Evolutionary conservation across 1,139 yeast species (phyloP), one percentile per base, ranked within the genome.

Genomic region (Taphrina pruni): DNA sequence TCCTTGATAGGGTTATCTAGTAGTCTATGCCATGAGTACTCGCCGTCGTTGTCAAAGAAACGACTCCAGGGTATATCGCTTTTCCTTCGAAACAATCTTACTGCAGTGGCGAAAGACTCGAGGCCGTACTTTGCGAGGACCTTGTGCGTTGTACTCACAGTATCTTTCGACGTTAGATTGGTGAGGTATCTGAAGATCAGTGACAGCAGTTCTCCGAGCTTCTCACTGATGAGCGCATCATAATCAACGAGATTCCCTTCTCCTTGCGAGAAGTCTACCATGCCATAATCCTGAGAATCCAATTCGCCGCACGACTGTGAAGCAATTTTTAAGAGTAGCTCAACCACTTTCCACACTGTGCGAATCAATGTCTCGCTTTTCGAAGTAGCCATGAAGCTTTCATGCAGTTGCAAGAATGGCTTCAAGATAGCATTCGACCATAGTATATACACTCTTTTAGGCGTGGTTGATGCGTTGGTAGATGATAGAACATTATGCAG

Each of bases 201-300:
- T 41, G 52, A 21, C 32, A 20, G 20, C 20, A 39, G 39, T 21
- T 32, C 46, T 45, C 45, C 52, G 32, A 26, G 60, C 45, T 21
- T 39, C 17, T n/a, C 41, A 14, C 8, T 43, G 51, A 36, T 26
- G 21, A 62, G 52, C n/a, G 6, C 60, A 17, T 38, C 57, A 54
- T 52, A 43, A 43, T 51, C 57, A 17, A 52, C 41, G 20, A 38
- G 26, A 35, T 55, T 45, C 14, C n/a, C 43, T 14, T 20, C 60
- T 39, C 38, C 60, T 32, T 51, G 57, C 14, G 39, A 62, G 20
- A 41, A 41, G 9, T 51, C 60, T 26, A 55, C 17, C 36, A 26
- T 9, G n/a, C 66, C 60, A 32, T 51, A 52, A 32, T 41, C 60
- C 43, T 62, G 66, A 5, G 66, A 62, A 7, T 62, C 66, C 6